A percentile compares a stretch with the other conserved stretches of the same genome.
Conservation (phyloP, 2,329 filamentous ascomycete genomes). For the Ascochyta lentis region DNA sequence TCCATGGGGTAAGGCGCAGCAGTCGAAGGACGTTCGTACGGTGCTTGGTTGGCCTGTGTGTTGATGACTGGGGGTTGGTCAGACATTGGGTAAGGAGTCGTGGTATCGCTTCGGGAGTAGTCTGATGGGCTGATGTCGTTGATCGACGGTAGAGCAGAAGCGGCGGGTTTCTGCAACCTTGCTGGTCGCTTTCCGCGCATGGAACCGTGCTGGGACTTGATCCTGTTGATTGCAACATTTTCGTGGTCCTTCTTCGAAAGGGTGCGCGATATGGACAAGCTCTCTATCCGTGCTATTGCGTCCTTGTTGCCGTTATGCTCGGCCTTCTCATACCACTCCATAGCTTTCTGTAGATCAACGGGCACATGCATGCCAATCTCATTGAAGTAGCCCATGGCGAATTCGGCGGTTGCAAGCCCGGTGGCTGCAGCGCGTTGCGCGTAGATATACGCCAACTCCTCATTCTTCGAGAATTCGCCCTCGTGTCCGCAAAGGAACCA, state of each 20-base stretch:
- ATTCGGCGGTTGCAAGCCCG: conserved; percentile 88
- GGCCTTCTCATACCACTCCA: conserved; percentile 88
- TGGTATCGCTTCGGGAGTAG: conserved; percentile 44
- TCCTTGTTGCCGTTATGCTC: conserved; percentile 92
- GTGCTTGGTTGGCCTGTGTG: conserved; percentile 29
- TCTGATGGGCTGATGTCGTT: conserved; percentile 47
- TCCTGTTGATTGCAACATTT: conserved; percentile 84
- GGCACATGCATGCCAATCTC: conserved; percentile 93
- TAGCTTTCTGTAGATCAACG: conserved; percentile 82
- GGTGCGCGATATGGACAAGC: conserved; percentile 80
- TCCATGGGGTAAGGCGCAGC: conserved; percentile 75
- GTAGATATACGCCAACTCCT: conserved; percentile 89
- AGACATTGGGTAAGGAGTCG: conserved; percentile 53
- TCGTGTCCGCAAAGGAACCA: conserved; percentile 98
- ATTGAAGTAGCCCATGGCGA: conserved; percentile 96
- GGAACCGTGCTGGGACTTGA: conserved; percentile 67
- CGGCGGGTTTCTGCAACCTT: conserved; percentile 49
- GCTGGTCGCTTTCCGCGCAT: conserved; percentile 57
- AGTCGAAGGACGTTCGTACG: conserved; percentile 57
- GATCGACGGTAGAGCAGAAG: conserved; percentile 49
- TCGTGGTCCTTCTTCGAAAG: conserved; percentile 93
- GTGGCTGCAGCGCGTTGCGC: conserved; percentile 83
- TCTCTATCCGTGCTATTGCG: conserved; percentile 80
- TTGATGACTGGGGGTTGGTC: conserved; percentile 49
- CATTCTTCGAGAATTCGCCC: conserved; percentile 91